Conservation (phyloP, 2,329 filamentous ascomycete species). For the Fusarium virguliforme region DNA sequence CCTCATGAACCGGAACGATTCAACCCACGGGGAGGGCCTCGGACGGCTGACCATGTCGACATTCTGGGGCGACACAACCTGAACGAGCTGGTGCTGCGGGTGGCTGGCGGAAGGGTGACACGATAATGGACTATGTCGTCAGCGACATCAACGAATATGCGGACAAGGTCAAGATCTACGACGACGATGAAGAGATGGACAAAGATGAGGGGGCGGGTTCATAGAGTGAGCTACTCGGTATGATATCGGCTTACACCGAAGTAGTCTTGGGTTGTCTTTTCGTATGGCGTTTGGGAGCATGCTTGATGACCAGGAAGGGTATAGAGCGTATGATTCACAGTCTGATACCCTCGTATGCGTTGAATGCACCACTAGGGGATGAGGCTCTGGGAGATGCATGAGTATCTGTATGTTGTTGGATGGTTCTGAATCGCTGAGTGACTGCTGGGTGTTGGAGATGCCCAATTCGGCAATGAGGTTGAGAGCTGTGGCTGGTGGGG, state of each 20-base stretch:
- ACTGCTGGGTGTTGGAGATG: neutral
- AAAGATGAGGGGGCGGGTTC: slow-evolving; percentile 58
- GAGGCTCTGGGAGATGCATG: slow-evolving; percentile 17
- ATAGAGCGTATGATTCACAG: slow-evolving; percentile 37
- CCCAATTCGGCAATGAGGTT: neutral
- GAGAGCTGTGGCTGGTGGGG: slow-evolving; percentile 20
- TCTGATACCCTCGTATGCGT: slow-evolving; percentile 43
- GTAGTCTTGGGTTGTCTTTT: slow-evolving; percentile 27
- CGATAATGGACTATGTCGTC: slow-evolving; percentile 82
- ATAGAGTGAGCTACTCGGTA: slow-evolving; percentile 37
- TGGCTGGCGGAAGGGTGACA: slow-evolving; percentile 87
- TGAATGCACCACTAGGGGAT: slow-evolving; percentile 34
- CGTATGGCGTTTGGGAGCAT: slow-evolving; percentile 49
- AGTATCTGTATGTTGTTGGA: slow-evolving; percentile 7
- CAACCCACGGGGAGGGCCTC: slow-evolving; percentile 81
- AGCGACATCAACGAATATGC: slow-evolving; percentile 89
- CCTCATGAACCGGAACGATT: slow-evolving; percentile 95
- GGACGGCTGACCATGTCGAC: slow-evolving; percentile 92
- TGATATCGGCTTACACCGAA: slow-evolving; percentile 21
- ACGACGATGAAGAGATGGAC: slow-evolving; percentile 71
- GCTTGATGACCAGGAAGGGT: slow-evolving; percentile 23
- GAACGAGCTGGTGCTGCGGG: slow-evolving; percentile 89
- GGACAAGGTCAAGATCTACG: slow-evolving; percentile 85
- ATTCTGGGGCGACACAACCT: slow-evolving; percentile 90
- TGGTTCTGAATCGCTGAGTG: neutral